Conservation (phyloP, 1,139 yeast genomes). For the Pichia sp. region DNA sequence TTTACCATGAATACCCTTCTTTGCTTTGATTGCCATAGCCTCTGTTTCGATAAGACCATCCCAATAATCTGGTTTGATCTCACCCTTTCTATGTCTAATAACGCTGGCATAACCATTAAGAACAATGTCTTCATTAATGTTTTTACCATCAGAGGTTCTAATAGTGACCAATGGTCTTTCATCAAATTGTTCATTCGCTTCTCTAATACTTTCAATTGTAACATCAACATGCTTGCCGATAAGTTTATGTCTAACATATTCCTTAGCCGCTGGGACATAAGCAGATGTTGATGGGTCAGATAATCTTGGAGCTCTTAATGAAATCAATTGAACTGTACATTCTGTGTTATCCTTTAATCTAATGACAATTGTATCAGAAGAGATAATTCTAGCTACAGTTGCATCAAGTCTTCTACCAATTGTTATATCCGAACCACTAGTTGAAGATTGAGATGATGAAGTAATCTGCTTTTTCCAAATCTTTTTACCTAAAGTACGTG, state of each 20-base stretch:
- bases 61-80: slow-evolving; percentile 71
- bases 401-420: slow-evolving; percentile 50
- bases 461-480: slow-evolving; percentile 45
- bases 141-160: slow-evolving; percentile 40
- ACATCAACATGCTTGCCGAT: slow-evolving; percentile 65
- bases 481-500: slow-evolving; percentile 58
- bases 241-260: slow-evolving; percentile 58
- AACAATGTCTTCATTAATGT: slow-evolving; percentile 58
- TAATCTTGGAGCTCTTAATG: slow-evolving; percentile 66
- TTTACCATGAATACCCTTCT: slow-evolving; percentile 60
- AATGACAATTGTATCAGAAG: slow-evolving; percentile 62
- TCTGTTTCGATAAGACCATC: slow-evolving; percentile 71
- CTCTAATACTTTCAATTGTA: slow-evolving; percentile 59
- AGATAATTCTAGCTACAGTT: slow-evolving; percentile 51
- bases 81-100: slow-evolving; percentile 67
- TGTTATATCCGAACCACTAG: slow-evolving; percentile 21
- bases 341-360: slow-evolving; percentile 43
- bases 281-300: slow-evolving; percentile 54
- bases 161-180: slow-evolving; percentile 61
- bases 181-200: slow-evolving; percentile 57
- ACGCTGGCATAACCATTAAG: slow-evolving; percentile 71
- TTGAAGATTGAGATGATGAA: slow-evolving; percentile 17
- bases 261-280: slow-evolving; percentile 60
- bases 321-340: slow-evolving; percentile 63
- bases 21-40: slow-evolving; percentile 46